These are phyloP conservation scores for Collariella sp. DNA, from an alignment of 495 filamentous ascomycete genomes.

Conservation along the genomic window DNA sequence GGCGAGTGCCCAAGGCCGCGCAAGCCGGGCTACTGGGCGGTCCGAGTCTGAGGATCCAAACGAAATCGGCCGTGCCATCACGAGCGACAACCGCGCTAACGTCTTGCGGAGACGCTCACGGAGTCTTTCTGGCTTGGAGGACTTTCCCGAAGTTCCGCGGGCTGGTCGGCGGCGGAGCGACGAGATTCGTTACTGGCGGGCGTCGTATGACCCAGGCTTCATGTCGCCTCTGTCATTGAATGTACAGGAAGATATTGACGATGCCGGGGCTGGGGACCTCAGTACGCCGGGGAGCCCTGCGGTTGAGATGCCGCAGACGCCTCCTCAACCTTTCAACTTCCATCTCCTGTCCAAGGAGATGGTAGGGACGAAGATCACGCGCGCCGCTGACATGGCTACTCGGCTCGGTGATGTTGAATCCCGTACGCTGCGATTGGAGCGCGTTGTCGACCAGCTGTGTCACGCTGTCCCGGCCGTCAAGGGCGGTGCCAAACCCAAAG, in stretches of 20 bases:
- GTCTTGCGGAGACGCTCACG: constrained; percentile 41
- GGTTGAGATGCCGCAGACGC: constrained; percentile 31
- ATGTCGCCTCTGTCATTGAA: constrained; percentile 43
- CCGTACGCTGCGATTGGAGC: constrained; percentile 41
- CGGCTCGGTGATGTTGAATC: constrained; percentile 39
- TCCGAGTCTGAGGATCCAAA: constrained; percentile 31
- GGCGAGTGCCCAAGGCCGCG: constrained; percentile 44
- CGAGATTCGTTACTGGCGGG: constrained; percentile 50
- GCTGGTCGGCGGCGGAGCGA: constrained; percentile 43
- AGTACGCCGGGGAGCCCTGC: constrained; percentile 27
- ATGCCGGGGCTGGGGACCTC: constrained; percentile 27
- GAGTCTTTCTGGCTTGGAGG: constrained; percentile 45
- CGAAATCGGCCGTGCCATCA: constrained; percentile 47
- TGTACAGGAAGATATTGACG: constrained; percentile 32
- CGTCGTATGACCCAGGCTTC: constrained; percentile 41
- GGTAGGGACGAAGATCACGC: constrained; percentile 47
- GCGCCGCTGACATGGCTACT: constrained; percentile 43
- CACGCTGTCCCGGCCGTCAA: constrained; percentile 33
- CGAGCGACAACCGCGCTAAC: constrained; percentile 33
- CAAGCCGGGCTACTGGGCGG: constrained; percentile 16
- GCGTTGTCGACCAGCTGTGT: constrained; percentile 36
- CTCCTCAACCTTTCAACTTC: constrained; percentile 47
- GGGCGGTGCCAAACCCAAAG: constrained; percentile 18
- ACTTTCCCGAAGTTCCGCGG: constrained; percentile 20
- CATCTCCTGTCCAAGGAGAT: constrained; percentile 35